A percentile compares a stretch with the other conserved stretches of the same genome.
Conservation (phyloP, 306 rosid genomes). For the Glycine tomentella region DNA sequence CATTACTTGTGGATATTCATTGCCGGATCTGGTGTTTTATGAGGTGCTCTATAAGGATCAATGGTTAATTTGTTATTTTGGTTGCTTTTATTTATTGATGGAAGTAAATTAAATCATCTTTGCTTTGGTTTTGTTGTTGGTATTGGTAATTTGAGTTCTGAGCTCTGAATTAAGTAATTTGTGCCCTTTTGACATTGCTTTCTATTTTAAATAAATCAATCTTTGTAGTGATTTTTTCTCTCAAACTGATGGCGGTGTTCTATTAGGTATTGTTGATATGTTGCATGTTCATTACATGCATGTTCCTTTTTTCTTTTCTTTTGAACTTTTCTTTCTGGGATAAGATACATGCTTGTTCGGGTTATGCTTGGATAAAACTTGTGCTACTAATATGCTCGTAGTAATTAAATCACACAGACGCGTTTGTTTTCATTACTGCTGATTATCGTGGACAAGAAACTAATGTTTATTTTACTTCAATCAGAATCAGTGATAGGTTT, state of each 20-base stretch:
- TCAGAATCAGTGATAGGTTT: neutral
- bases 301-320: neutral
- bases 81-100: constrained; percentile 12
- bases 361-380: constrained; percentile 1
- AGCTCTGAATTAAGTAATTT: constrained; percentile 28
- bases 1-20: constrained; percentile 37
- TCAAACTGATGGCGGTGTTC: neutral
- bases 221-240: neutral
- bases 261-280: neutral
- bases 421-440: neutral
- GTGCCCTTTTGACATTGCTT: constrained; percentile 4
- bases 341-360: constrained; percentile 33
- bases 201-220: constrained; percentile 15
- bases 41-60: constrained; percentile 32
- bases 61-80: constrained; percentile 36
- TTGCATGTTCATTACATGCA: constrained; percentile 36
- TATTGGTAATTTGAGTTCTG: constrained; percentile 33
- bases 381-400: neutral
- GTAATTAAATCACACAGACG: constrained; percentile 9
- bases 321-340: neutral
- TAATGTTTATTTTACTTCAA: neutral
- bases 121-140: constrained; percentile 10
- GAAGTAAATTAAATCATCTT: neutral
- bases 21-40: constrained; percentile 71
- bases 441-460: neutral